phyloP scores from a whole-genome alignment of 306 rosid genomes.

The Astragalus glycyphyllos region DNA sequence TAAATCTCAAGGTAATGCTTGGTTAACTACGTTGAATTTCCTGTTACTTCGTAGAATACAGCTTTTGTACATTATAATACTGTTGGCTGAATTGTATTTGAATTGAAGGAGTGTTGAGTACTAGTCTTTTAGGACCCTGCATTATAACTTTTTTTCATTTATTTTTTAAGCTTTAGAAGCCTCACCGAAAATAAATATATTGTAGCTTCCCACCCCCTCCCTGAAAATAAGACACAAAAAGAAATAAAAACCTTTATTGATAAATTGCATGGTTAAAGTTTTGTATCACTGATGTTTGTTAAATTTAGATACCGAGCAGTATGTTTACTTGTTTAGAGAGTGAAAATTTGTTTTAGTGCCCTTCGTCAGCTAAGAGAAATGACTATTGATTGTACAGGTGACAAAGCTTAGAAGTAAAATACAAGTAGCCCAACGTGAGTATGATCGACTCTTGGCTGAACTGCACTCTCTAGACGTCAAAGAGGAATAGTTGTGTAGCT shows the following conservation, averaged over 20 bases:
- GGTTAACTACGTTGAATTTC: constrained; percentile 30
- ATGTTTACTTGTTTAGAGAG: too few species aligned
- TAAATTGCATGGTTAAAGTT: neutral
- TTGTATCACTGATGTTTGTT: too few species aligned
- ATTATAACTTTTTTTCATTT: neutral
- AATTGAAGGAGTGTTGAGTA: too few species aligned
- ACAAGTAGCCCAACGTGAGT: constrained; percentile 47
- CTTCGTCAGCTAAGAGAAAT: constrained; percentile 19
- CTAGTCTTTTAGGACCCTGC: constrained; percentile 1
- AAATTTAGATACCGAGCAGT: too few species aligned
- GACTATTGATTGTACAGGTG: constrained; percentile 57
- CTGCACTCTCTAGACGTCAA: constrained; percentile 49
- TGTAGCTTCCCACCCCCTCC: too few species aligned
- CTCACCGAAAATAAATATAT: neutral
- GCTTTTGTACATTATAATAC: neutral
- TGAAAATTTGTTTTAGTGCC: neutral
- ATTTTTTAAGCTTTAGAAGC: neutral
- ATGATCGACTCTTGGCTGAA: constrained; percentile 55
- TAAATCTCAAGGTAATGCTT: constrained; percentile 64
- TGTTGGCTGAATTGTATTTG: too few species aligned
- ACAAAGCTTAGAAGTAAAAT: constrained; percentile 57
- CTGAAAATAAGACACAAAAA: neutral
- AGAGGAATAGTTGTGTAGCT: constrained; percentile 49
- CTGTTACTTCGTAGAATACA: constrained; percentile 12
- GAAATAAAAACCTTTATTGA: neutral